A percentile compares a stretch with the other conserved stretches of the same genome.
Conservation (phyloP, 1,139 yeast species). For the Meyerozyma guilliermondii region DNA sequence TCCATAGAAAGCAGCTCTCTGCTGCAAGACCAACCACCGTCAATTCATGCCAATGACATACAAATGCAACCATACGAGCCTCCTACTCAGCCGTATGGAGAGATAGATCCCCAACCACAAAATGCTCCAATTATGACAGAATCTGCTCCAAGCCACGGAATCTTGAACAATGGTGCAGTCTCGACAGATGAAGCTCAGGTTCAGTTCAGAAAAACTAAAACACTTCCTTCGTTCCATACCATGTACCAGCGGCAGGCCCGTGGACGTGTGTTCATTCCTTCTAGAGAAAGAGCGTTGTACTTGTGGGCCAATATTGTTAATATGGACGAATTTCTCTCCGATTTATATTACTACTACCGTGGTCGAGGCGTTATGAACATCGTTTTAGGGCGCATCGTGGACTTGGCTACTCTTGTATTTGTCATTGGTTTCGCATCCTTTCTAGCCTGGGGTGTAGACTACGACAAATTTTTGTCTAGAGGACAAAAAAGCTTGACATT, state of each 20-base stretch:
- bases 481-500: constrained; percentile 25
- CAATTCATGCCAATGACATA: constrained; percentile 1
- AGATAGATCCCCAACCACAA: neutral
- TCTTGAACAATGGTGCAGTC: constrained; percentile 2
- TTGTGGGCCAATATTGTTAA: constrained; percentile 95
- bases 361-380: constrained; percentile 85
- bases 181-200: constrained; percentile 1
- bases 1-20: constrained; percentile 3
- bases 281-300: constrained; percentile 84
- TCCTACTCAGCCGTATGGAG: neutral
- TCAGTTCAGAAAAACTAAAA: constrained; percentile 3
- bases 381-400: constrained; percentile 56
- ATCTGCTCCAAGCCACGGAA: neutral
- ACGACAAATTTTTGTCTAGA: constrained; percentile 30
- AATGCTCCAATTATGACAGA: too few relatives aligned
- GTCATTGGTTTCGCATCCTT: constrained; percentile 75
- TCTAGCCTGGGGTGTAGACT: constrained; percentile 80
- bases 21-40: constrained; percentile 3
- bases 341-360: constrained; percentile 76
- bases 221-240: constrained; percentile 10
- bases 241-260: constrained; percentile 9
- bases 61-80: constrained; percentile 1
- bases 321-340: constrained; percentile 77
- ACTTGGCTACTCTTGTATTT: constrained; percentile 68
- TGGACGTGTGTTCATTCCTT: constrained; percentile 29